Percentiles rank a stretch among this genome's conserved stretches.
Evolutionary conservation across 2,329 filamentous ascomycete species (phyloP).

Genomic region (Stagonosporopsis tanaceti): DNA sequence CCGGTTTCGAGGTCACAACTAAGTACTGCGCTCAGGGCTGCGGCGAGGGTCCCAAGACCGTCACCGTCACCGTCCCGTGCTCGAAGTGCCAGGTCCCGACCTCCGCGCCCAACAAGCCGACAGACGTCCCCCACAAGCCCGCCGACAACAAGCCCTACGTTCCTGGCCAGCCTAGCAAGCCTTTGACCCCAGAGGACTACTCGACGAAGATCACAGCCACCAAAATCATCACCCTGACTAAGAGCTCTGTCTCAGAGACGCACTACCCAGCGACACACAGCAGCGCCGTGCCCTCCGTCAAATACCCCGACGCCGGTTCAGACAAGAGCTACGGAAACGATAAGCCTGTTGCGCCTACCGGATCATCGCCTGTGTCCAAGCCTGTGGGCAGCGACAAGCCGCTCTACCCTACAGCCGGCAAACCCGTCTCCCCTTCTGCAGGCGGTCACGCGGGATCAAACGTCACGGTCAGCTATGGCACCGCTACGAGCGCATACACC

Average conservation of each 20-base stretch:
- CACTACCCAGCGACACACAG: constrained; percentile 19
- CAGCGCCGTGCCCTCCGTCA: constrained; percentile 10
- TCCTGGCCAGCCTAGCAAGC: constrained; percentile 12
- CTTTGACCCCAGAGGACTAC: constrained; percentile 1
- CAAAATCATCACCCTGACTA: constrained; percentile 31
- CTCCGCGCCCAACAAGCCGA: constrained; percentile 4
- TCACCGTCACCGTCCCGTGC: constrained; percentile 36
- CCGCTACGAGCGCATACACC: neutral
- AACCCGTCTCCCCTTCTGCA: constrained; percentile 1
- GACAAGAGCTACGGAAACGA: neutral
- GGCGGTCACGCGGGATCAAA: constrained; percentile 11
- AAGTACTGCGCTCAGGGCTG: constrained; percentile 40
- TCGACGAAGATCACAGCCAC: constrained; percentile 22
- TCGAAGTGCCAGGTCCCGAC: constrained; percentile 18
- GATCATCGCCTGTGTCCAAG: too few relatives aligned
- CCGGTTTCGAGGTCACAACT: constrained; percentile 39
- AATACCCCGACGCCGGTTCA: constrained; percentile 12
- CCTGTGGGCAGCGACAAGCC: neutral
- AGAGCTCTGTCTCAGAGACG: constrained; percentile 22
- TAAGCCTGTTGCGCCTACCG: constrained; percentile 9
- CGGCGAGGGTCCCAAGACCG: constrained; percentile 33
- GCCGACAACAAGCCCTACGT: constrained; percentile 6
- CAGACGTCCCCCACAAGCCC: constrained; percentile 1
- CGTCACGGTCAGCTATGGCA: constrained; percentile 21
- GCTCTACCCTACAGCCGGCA: constrained; percentile 1